Evolutionary conservation across 108 stramenopile genomes (phyloP).

Genomic region (Discostella stelligeroides): DNA sequence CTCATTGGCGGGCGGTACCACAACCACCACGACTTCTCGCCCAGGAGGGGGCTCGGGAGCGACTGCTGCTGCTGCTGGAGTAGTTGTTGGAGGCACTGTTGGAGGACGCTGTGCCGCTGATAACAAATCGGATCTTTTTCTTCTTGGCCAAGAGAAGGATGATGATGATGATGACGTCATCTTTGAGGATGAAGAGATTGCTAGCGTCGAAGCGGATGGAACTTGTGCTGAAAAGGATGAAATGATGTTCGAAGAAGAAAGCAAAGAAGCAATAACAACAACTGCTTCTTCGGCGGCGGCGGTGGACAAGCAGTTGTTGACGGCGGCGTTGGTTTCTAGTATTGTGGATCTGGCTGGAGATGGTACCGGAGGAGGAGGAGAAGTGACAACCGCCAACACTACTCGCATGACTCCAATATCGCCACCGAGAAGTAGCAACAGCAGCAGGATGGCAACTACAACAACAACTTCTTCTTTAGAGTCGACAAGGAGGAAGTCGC

Average conservation of each 20-base stretch:
- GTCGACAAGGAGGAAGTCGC: slow-evolving; percentile 45
- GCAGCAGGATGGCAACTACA: neutral
- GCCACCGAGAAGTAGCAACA: neutral
- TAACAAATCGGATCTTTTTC: too few species aligned
- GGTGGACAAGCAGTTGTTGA: slow-evolving; percentile 61
- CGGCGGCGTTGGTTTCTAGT: slow-evolving; percentile 70
- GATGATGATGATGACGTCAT: neutral
- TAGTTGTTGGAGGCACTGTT: too few species aligned
- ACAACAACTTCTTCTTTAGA: neutral
- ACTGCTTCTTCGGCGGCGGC: neutral
- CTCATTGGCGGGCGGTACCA: too few species aligned
- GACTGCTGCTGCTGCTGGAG: too few species aligned
- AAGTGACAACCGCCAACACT: too few species aligned
- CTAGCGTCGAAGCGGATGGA: slow-evolving; percentile 56
- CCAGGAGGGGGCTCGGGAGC: too few species aligned
- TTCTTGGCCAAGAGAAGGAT: too few species aligned
- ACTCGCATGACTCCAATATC: too few species aligned
- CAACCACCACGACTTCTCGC: too few species aligned
- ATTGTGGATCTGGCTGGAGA: slow-evolving; percentile 46
- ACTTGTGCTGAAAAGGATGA: neutral
- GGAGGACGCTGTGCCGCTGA: too few species aligned
- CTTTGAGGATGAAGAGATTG: slow-evolving; percentile 70
- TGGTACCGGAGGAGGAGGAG: neutral
- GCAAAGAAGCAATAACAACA: slow-evolving; percentile 13
- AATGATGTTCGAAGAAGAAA: neutral